phyloP scores from a whole-genome alignment of 1,284 basidiomycete species.

The Sphagnurus paluster region DNA sequence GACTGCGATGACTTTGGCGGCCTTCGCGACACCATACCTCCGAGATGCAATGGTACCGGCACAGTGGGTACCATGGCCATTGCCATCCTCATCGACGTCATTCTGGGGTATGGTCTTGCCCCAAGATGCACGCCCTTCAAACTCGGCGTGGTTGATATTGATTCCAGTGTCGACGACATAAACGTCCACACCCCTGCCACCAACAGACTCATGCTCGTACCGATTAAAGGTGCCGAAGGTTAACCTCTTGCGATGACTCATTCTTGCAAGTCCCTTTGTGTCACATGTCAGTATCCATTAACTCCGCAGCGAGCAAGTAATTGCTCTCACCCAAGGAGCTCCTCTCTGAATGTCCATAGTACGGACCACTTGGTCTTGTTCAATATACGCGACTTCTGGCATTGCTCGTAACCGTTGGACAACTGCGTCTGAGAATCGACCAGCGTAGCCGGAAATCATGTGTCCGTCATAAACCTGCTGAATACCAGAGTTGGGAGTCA shows the following conservation, averaged over 20 bases:
- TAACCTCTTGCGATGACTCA: constrained; percentile 86
- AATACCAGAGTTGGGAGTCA: constrained; percentile 52
- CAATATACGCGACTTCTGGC: constrained; percentile 93
- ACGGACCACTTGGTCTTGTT: constrained; percentile 88
- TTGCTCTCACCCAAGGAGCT: constrained; percentile 94
- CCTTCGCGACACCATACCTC: constrained; percentile 94
- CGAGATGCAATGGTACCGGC: constrained; percentile 80
- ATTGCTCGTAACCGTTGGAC: constrained; percentile 80
- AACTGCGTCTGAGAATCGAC: constrained; percentile 75
- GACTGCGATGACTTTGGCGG: constrained; percentile 90
- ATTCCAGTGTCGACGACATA: constrained; percentile 88
- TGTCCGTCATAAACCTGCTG: constrained; percentile 73
- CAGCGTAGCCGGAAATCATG: constrained; percentile 80
- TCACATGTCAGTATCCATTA: constrained; percentile 16
- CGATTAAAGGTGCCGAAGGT: constrained; percentile 84
- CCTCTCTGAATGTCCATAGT: constrained; percentile 72
- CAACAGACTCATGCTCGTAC: constrained; percentile 77
- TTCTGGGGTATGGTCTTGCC: constrained; percentile 81
- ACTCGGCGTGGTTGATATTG: constrained; percentile 85
- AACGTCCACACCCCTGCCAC: constrained; percentile 92
- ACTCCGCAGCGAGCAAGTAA: constrained; percentile 23
- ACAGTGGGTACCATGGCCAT: constrained; percentile 80
- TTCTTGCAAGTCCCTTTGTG: constrained; percentile 86
- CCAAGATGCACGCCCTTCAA: constrained; percentile 85
- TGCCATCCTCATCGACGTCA: constrained; percentile 76